Evolutionary conservation across 352 stramenopile species (phyloP).

Genomic region (Phytophthora hybrid): DNA sequence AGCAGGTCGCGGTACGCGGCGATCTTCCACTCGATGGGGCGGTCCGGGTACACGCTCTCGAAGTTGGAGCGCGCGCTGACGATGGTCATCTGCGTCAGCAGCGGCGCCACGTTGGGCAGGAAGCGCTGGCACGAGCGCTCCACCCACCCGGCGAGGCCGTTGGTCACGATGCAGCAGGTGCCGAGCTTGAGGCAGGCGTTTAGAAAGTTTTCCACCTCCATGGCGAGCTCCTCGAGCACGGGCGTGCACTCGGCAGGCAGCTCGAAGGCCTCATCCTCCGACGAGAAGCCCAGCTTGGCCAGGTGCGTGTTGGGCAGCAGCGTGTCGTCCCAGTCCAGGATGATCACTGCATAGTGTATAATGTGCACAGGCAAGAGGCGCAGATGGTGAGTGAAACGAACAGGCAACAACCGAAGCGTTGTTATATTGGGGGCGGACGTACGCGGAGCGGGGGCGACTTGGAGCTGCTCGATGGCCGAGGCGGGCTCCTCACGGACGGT

Average conservation of each 20-base stretch:
- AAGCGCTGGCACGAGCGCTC: conserved; percentile 81
- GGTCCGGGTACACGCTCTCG: conserved; percentile 61
- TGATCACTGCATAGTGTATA: conserved; percentile 51
- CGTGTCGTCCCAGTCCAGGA: conserved; percentile 88
- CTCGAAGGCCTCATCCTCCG: conserved; percentile 56
- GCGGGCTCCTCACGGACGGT: conserved; percentile 28
- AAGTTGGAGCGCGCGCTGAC: conserved; percentile 76
- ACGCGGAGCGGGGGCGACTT: conserved; percentile 22
- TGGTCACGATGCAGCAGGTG: conserved; percentile 73
- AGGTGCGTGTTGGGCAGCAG: conserved; percentile 80
- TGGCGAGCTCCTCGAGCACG: conserved; percentile 45
- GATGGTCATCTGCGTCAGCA: conserved; percentile 67
- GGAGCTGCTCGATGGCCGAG: conserved; percentile 24
- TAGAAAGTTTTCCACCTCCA: conserved; percentile 59
- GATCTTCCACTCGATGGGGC: conserved; percentile 85
- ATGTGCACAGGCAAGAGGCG: neutral
- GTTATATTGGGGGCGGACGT: conserved; percentile 8
- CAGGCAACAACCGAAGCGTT: neutral
- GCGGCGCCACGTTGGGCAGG: conserved; percentile 60
- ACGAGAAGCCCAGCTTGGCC: conserved; percentile 65
- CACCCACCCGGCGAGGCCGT: conserved; percentile 75
- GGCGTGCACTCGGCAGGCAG: conserved; percentile 44
- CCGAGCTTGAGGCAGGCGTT: conserved; percentile 56
- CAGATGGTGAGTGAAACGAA: conserved; percentile 5
- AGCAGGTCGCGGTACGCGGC: conserved; percentile 72